Evolutionary conservation across 179 eudicot species (phyloP).

Genomic region (Silene noctiflora): DNA sequence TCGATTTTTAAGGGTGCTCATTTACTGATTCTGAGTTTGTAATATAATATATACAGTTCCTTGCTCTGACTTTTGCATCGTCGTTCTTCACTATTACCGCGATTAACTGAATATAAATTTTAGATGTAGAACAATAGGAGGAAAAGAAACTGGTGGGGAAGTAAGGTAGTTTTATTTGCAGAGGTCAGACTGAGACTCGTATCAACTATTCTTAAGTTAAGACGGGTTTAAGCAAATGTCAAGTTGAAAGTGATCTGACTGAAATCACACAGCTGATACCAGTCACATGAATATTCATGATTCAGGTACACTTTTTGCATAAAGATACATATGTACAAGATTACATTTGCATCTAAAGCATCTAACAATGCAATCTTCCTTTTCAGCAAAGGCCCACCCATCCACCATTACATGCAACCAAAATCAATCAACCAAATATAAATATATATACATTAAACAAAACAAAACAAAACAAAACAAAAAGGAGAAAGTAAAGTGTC

Average conservation of each 20-base stretch:
- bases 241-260: slow-evolving; percentile 15
- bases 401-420: neutral
- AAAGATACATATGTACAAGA: too few species aligned
- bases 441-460: neutral
- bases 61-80: neutral
- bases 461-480: too few species aligned
- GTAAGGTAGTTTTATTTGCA: too few species aligned
- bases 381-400: slow-evolving; percentile 7
- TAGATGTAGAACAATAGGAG: too few species aligned
- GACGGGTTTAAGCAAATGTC: neutral
- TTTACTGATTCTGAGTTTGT: slow-evolving; percentile 1
- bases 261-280: slow-evolving; percentile 16
- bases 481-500: neutral
- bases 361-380: slow-evolving; percentile 16
- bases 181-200: too few species aligned
- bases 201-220: too few species aligned
- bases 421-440: neutral
- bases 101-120: neutral
- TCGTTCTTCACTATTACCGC: neutral
- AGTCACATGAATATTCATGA: slow-evolving; percentile 17
- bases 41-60: neutral
- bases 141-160: too few species aligned
- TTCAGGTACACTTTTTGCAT: neutral
- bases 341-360: slow-evolving; percentile 26
- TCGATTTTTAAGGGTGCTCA: neutral